A percentile compares a stretch with the other conserved stretches of the same genome.
These are phyloP conservation scores for Orbilia blumenaviensis DNA, from an alignment of 2,329 filamentous ascomycete genomes.

Conservation along the genomic window DNA sequence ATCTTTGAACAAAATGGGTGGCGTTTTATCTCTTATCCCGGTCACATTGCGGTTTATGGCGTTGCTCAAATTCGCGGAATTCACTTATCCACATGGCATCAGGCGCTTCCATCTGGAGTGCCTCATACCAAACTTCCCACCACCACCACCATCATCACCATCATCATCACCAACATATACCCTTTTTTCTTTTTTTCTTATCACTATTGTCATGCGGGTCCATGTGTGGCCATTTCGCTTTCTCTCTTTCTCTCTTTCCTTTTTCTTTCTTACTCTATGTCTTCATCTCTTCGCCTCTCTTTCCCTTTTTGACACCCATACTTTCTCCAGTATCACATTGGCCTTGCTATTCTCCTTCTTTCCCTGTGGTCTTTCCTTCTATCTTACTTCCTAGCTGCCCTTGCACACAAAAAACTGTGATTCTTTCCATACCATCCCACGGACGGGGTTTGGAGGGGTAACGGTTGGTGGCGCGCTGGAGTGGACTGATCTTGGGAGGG, in stretches of 20 bases:
- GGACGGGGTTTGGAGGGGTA: conserved; percentile 46
- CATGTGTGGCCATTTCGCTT: neutral
- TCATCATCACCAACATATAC: neutral
- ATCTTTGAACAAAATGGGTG: conserved; percentile 53
- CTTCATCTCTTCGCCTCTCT: neutral
- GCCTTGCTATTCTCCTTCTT: neutral
- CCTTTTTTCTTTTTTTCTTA: neutral
- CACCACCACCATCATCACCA: neutral
- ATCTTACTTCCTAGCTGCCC: conserved; percentile 8
- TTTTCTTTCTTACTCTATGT: neutral
- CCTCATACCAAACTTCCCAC: conserved; percentile 6
- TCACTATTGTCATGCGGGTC: neutral
- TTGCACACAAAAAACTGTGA: conserved; percentile 50
- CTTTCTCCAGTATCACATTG: neutral
- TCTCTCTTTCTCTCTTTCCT: neutral
- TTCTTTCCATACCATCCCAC: conserved; percentile 40
- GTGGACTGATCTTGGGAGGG: conserved; percentile 46
- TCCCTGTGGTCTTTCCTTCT: neutral
- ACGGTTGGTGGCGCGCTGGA: conserved; percentile 52
- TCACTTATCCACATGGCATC: conserved; percentile 20
- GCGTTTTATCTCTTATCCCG: conserved; percentile 50
- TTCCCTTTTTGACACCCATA: no score
- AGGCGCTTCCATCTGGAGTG: conserved; percentile 17
- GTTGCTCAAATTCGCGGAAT: conserved; percentile 39
- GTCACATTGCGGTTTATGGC: conserved; percentile 49